Evolutionary conservation across 1,139 yeast species (phyloP), one percentile per base, ranked within the genome.

Genomic region (Diutina ranongensis): DNA sequence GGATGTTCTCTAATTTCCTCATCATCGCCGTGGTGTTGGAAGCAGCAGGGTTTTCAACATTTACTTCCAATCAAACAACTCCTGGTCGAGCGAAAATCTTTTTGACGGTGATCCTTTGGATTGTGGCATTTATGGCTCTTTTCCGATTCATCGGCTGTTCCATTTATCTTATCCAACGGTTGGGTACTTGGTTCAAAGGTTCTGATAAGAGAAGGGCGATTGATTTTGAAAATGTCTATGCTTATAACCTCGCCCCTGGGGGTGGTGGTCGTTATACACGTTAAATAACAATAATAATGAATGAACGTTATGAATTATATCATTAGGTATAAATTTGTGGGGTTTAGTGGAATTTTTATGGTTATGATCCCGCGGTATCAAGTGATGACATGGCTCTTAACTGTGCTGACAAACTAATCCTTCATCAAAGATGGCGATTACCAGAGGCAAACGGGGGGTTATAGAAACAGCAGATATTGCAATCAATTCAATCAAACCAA

Each of bases 61-160:
- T 71, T 48, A 44, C 33, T 22, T n/a, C 38, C 41, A 21, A 22
- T 44, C 2, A 21, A 42, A 13, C 19, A 42, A 7, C 56, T 58
- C 45, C 50, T 49, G 8, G 51, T 53, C 7, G 75, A 46, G 59
- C 71, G 3, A 59, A 59, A 35, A 67, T 80, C 35, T 83, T 80
- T 57, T 79, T 85, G 59, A 77, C 84, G 7, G 82, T 83, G 33
- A 72, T 85, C 49, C 71, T 85, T 50, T 84, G 94, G 92, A 65
- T 83, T 48, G 94, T 84, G 44, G 94, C 94, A 1, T 73, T 82
- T 46, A 72, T 84, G 74, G 94, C 95, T 1, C 67, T 80, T 4
- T 76, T 85, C 61, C 65, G 95, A 50, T 75, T 85, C 51, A 53
- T 79, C 41, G 95, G 95, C 1, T 80, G 89, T 53, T 54, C 71